A percentile compares a stretch with the other conserved stretches of the same genome.
These are phyloP conservation scores for Naganishia randhawae DNA, from an alignment of 768 basidiomycete genomes.

Conservation along the genomic window DNA sequence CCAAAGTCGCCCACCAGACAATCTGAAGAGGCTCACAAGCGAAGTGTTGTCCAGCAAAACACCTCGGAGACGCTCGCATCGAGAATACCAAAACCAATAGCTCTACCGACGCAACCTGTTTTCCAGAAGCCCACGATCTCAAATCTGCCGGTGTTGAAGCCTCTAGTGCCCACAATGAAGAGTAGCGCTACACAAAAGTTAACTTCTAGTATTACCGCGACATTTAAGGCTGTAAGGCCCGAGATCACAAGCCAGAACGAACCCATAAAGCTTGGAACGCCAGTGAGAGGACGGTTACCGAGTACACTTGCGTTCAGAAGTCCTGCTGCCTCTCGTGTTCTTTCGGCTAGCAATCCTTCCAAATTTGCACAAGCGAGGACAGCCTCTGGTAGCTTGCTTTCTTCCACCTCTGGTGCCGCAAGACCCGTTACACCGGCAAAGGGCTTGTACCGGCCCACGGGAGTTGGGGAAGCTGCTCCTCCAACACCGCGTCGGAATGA, in stretches of 20 bases:
- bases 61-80: background rate
- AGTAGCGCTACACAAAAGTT: background rate
- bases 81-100: slow-evolving; percentile 11
- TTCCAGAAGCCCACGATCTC: slow-evolving; percentile 15
- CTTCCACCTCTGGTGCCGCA: background rate
- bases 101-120: slow-evolving; percentile 1
- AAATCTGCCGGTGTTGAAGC: slow-evolving; percentile 4
- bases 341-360: background rate
- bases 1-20: background rate
- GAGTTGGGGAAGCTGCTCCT: background rate
- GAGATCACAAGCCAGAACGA: background rate
- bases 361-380: background rate
- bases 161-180: background rate
- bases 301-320: slow-evolving; percentile 3
- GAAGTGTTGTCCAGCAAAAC: background rate
- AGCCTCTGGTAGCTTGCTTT: slow-evolving; percentile 2
- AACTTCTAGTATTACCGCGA: background rate
- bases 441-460: background rate
- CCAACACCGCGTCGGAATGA: background rate
- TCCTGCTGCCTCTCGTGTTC: background rate
- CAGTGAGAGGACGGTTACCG: background rate
- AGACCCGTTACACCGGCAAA: slow-evolving; percentile 1
- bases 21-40: background rate
- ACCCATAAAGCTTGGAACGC: background rate
- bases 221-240: slow-evolving; percentile 6